Base-by-base conservation (phyloP, 2,329 filamentous ascomycete genomes). In the Mollisiaceae sp. region DNA sequence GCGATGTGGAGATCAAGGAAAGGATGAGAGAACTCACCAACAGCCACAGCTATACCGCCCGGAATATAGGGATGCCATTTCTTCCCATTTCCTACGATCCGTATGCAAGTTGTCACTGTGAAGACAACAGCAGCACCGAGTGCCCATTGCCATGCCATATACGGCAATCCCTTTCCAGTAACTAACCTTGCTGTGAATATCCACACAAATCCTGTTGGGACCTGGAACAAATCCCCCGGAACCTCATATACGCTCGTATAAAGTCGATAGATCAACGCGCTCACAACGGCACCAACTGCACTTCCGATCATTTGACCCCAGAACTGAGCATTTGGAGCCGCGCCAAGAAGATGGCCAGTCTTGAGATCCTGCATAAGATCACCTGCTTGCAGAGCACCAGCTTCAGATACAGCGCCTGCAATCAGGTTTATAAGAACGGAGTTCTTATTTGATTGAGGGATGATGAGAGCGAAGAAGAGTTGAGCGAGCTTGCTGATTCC, bases 331-430 rank as follows among this genome's bases (percentile, higher is more conserved):
- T 91, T 95, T 0, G 95, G 95, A 3, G 93, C 91, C 0, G 95
- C 95, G 12, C 94, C 94, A 0, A 99, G 85, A 0, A 99, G 81
- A 77, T 99, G 94, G 0, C 95, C 95, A 0, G 95, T 97, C 78
- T 99, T 99, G 36, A 99, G 85, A 76, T 99, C 95, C 77, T 99
- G 95, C 86, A 99, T 92, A 63, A 99, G 87, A 77, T 99, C 95
- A 9, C 95, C 95, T 2, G 95, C 94, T 81, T 99, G 95, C 4
- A 98, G 82, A 3, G 95, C 95, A 5, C 95, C 91, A 4, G 89
- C 88, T 77, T 94, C 91, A 12, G 88, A 91, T 36, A 99, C 89
- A 0, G 95, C 95, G 9, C 95, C 95, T 0, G 94, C 95, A 8
- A 99, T 88, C 1, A 99, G 86, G 75, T 99, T 99, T 75, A 97